Evolutionary conservation across 495 filamentous ascomycete genomes (phyloP), one percentile per base, ranked within the genome.

Genomic region (Trichoderma asperelloides): DNA sequence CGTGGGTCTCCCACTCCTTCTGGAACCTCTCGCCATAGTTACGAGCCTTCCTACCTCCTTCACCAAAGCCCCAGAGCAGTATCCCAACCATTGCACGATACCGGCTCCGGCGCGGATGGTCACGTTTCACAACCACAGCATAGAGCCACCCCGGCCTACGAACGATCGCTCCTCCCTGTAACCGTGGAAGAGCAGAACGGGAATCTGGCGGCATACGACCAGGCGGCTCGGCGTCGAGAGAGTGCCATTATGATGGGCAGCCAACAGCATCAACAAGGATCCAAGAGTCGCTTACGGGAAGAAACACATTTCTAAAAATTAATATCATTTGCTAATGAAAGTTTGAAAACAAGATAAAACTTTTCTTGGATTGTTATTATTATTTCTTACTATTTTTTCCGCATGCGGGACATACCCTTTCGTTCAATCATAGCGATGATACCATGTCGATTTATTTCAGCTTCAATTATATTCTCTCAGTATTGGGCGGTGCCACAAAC

Each of bases 181-280:
- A 3, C 63, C 69, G 21, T 71, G 77, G 70, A 60, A 60, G 78
- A 67, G 70, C 72, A 70, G 60, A 77, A 78, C 3, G 73, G 72
- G 23, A 71, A 76, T 1, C 71, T 75, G 18, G 76, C 77, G 2
- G 73, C 75, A 28, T 79, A 80, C 57, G 78, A 82, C 63, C 75
- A 75, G 40, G 37, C 62, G 74, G 72, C 66, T 25, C 74, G 73
- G 64, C 74, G 78, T 40, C 74, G 81, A 47, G 80, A 83, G 70
- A 83, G 81, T 69, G 40, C 74, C 23, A 80, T 83, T 76, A 79
- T 80, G 62, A 79, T 80, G 78, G 77, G 76, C 23, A 78, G 72
- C 66, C 39, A 68, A 70, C 69, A 60, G 64, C 9, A 74, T 81
- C 64, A 79, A 70, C 67, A 77, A 81, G 27, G 79, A 80, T 78